Percentiles rank a stretch among this genome's conserved stretches.
These are phyloP conservation scores for Fusarium sp. DNA, from an alignment of 2,329 filamentous ascomycete species.

Conservation along the genomic window DNA sequence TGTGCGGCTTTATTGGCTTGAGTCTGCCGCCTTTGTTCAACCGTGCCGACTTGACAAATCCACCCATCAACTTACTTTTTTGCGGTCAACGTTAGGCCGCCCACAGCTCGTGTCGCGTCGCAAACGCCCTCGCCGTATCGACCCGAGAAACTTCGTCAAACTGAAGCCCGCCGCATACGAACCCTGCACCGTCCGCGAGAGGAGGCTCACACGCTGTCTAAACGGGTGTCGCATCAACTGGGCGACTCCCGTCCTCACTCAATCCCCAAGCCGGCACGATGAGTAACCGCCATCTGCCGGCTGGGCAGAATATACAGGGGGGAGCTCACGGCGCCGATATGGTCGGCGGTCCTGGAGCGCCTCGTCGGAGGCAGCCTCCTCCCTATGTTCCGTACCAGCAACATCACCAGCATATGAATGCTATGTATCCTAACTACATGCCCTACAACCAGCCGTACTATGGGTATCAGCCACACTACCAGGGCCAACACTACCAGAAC, in stretches of 20 bases:
- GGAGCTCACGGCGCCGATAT: slow-evolving; percentile 49
- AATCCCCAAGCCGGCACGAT: slow-evolving; percentile 76
- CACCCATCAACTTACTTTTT: slow-evolving; percentile 26
- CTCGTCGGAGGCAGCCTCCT: slow-evolving; percentile 51
- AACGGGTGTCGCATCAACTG: slow-evolving; percentile 47
- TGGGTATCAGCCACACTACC: slow-evolving; percentile 67
- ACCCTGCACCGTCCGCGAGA: slow-evolving; percentile 18
- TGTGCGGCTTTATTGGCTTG: slow-evolving; percentile 26
- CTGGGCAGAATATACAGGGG: slow-evolving; percentile 72
- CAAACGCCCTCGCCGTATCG: slow-evolving; percentile 10
- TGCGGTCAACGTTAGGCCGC: slow-evolving; percentile 27
- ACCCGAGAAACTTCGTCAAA: slow-evolving; percentile 31
- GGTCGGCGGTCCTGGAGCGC: slow-evolving; percentile 48
- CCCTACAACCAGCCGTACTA: slow-evolving; percentile 60
- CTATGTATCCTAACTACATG: slow-evolving; percentile 63
- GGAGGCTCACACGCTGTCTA: slow-evolving; percentile 32
- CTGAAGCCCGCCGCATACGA: slow-evolving; percentile 30
- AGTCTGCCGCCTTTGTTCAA: slow-evolving; percentile 25
- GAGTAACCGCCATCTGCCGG: slow-evolving; percentile 80
- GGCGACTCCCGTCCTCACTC: slow-evolving; percentile 47
- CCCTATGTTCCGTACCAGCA: slow-evolving; percentile 45
- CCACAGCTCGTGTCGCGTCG: slow-evolving; percentile 35
- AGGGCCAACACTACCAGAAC: slow-evolving; percentile 41
- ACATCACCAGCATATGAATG: slow-evolving; percentile 53
- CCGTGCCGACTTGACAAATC: slow-evolving; percentile 3